These are phyloP conservation scores for Tetraselmis striata DNA, from an alignment of 139 green algal species.

Conservation along the genomic window DNA sequence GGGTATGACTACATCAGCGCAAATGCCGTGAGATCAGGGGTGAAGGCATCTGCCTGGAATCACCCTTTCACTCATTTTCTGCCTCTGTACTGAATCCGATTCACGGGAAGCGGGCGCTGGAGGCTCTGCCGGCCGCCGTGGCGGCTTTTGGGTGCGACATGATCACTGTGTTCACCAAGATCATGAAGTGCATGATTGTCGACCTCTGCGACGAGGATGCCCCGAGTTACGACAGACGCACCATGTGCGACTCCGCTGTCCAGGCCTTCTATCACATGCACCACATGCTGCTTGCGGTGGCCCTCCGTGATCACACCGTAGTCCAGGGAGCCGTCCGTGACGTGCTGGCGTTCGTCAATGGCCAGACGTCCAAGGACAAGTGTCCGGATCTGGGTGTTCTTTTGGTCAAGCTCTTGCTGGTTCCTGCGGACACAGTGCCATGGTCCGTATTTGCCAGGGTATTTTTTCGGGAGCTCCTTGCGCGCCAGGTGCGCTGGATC, in stretches of 20 bases:
- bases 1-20: too few species aligned
- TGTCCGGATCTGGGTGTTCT: slow-evolving; percentile 28
- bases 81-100: slow-evolving; percentile 22
- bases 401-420: slow-evolving; percentile 28
- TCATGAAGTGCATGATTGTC: slow-evolving; percentile 29
- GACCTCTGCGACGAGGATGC: too few species aligned
- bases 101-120: slow-evolving; percentile 5
- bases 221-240: neutral
- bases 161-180: slow-evolving; percentile 14
- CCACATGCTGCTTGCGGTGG: slow-evolving; percentile 18
- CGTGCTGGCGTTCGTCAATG: slow-evolving; percentile 1
- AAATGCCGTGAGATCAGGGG: too few species aligned
- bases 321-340: neutral
- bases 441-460: slow-evolving; percentile 15
- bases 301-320: neutral
- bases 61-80: slow-evolving; percentile 21
- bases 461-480: slow-evolving; percentile 19
- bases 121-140: slow-evolving; percentile 3
- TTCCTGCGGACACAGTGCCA: slow-evolving; percentile 16
- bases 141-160: neutral
- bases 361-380: slow-evolving; percentile 8
- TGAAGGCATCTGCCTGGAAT: slow-evolving; percentile 26
- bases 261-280: slow-evolving; percentile 28
- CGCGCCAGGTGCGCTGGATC: slow-evolving; percentile 24
- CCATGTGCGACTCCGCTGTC: slow-evolving; percentile 19